Conservation (phyloP, 331 rosid genomes). For the Arachis monticola region DNA sequence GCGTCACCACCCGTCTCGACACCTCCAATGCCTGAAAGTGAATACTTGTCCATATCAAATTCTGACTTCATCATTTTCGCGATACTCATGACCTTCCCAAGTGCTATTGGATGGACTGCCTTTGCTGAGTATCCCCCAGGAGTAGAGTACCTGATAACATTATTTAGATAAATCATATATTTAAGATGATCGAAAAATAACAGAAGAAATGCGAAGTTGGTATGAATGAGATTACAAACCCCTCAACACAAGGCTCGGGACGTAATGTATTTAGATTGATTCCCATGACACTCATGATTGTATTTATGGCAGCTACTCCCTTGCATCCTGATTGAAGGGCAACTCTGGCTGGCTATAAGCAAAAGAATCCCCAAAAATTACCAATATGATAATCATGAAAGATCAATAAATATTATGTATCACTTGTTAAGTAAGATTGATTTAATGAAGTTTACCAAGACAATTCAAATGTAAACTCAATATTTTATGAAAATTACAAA, state of each 20-base stretch:
- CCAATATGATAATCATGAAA: slow-evolving; percentile 27
- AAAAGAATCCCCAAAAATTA: slow-evolving; percentile 32
- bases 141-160: slow-evolving; percentile 80
- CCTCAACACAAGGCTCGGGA: slow-evolving; percentile 99
- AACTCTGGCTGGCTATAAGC: slow-evolving; percentile 81
- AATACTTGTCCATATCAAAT: slow-evolving; percentile 61
- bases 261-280: slow-evolving; percentile 83
- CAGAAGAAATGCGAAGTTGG: slow-evolving; percentile 27
- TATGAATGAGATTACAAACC: slow-evolving; percentile 57
- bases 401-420: neutral
- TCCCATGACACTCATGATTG: slow-evolving; percentile 99
- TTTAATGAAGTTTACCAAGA: slow-evolving; percentile 19
- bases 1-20: slow-evolving; percentile 95
- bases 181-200: slow-evolving; percentile 34
- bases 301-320: slow-evolving; percentile 90
- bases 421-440: neutral
- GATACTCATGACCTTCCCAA: slow-evolving; percentile 91
- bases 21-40: slow-evolving; percentile 95
- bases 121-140: slow-evolving; percentile 98
- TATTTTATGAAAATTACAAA: no score
- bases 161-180: slow-evolving; percentile 36
- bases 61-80: slow-evolving; percentile 89
- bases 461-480: slow-evolving; percentile 2
- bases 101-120: slow-evolving; percentile 98
- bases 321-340: slow-evolving; percentile 83